Evolutionary conservation across 495 filamentous ascomycete species (phyloP).

Genomic region (Hypoxylon fragiforme): DNA sequence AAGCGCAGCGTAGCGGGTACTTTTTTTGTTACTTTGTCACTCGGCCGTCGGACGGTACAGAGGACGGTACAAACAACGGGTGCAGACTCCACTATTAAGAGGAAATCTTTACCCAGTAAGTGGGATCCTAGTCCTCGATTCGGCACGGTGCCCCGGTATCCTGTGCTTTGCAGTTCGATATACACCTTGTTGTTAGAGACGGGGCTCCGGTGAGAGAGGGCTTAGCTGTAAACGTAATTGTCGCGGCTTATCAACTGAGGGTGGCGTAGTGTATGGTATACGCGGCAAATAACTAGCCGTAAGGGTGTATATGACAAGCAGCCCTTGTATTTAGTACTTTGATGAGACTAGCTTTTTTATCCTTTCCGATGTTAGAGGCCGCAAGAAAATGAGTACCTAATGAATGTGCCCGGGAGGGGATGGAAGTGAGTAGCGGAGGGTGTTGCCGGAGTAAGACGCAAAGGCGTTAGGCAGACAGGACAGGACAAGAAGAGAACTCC

Average conservation of each 20-base stretch:
- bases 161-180: conserved; percentile 2
- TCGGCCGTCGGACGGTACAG: conserved; percentile 13
- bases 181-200: conserved; percentile 8
- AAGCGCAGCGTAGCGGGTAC: background rate
- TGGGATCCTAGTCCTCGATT: conserved; percentile 6
- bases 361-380: no score
- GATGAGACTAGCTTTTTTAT: no score
- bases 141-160: conserved; percentile 17
- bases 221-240: background rate
- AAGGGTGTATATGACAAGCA: background rate
- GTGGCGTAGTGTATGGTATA: conserved; percentile 6
- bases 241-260: background rate
- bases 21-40: background rate
- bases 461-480: background rate
- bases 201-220: conserved; percentile 10
- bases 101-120: background rate
- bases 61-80: background rate
- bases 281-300: background rate
- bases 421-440: background rate
- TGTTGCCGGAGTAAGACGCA: background rate
- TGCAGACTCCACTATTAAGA: conserved; percentile 20
- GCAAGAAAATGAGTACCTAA: background rate
- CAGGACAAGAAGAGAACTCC: background rate
- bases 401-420: background rate
- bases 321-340: no score